Percentiles rank a stretch among this genome's conserved stretches.
Conservation (phyloP, 805 yeast genomes). For the Komagataella ulmi region DNA sequence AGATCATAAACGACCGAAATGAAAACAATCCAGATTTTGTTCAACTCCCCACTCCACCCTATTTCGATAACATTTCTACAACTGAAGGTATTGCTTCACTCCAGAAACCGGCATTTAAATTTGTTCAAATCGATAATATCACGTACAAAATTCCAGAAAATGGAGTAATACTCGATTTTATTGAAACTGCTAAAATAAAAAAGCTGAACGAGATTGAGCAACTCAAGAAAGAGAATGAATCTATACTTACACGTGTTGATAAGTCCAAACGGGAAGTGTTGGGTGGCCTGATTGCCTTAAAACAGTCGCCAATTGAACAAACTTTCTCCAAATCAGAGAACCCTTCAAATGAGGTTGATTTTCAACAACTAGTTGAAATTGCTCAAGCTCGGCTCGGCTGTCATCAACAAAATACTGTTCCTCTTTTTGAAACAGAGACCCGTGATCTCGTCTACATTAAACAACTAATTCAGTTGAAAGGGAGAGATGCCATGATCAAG, state of each 20-base stretch:
- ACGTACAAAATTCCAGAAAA: constrained; percentile 57
- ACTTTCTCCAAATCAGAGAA: constrained; percentile 11
- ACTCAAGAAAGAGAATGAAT: constrained; percentile 15
- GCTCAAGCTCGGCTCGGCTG: constrained; percentile 14
- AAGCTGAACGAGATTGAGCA: constrained; percentile 20
- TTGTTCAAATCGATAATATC: constrained; percentile 22
- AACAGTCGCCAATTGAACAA: neutral
- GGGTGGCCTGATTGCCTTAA: neutral
- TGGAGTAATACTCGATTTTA: constrained; percentile 57
- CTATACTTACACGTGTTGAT: constrained; percentile 12
- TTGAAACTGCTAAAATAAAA: constrained; percentile 33
- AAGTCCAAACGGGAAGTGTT: neutral
- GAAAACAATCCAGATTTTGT: constrained; percentile 22
- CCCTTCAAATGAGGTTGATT: constrained; percentile 18
- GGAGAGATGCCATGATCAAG: constrained; percentile 47
- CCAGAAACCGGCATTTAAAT: constrained; percentile 4
- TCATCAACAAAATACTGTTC: constrained; percentile 4
- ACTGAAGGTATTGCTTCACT: constrained; percentile 15
- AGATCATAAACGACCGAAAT: constrained; percentile 27
- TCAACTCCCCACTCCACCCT: constrained; percentile 21
- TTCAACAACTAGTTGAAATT: constrained; percentile 32
- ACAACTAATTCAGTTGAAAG: constrained; percentile 52
- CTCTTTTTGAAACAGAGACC: constrained; percentile 23
- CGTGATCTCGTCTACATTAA: constrained; percentile 41
- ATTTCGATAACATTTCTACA: constrained; percentile 19